Evolutionary conservation across 1,284 basidiomycete genomes (phyloP), one percentile per base, ranked within the genome.

Genomic region (Cryptococcus wingfieldii): DNA sequence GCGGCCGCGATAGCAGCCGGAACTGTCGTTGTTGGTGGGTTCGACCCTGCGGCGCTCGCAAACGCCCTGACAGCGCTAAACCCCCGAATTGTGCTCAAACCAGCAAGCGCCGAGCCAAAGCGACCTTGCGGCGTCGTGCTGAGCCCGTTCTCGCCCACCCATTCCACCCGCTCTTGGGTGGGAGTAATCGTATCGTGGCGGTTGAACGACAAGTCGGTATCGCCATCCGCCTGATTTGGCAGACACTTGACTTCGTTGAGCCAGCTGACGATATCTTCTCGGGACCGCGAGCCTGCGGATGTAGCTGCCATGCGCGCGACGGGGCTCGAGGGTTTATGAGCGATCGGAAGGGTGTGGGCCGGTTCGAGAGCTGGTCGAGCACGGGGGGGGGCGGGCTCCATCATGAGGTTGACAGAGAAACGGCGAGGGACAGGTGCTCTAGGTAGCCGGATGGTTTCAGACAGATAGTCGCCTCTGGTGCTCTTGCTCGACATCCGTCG

Each of bases 221-320:
- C 55, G 2, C 39, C 49, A 13, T 51, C 49, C 14, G 25, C 43
- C 55, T 58, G 13, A 12, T 55, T 53, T 7, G 53, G 51, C 47
- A 59, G n/a, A 44, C 54, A n/a, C 61, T 62, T 64, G 28, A 75
- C 68, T 16, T 65, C 68, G 39, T 68, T 68, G 16, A 72, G 66
- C 74, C 74, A 75, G 34, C 62, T 66, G 45, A 75, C 69, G 51
- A 75, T 75, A 49, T 75, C 74, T 43, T 75, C 74, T 10, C 74
- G 59, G 53, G 70, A 72, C 28, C 69, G 62, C 2, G 73, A 75
- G 10, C 68, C 70, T 7, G 67, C 66, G 1, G 72, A 72, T 13
- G 69, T 65, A 25, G 68, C 69, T 6, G 69, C 62, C 55, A 74
- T 57, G 9, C 64, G 65, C 9, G 69, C 64, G 9, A 72, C 70